Conservation (phyloP, 805 yeast genomes). For the Starmerella bombi region DNA sequence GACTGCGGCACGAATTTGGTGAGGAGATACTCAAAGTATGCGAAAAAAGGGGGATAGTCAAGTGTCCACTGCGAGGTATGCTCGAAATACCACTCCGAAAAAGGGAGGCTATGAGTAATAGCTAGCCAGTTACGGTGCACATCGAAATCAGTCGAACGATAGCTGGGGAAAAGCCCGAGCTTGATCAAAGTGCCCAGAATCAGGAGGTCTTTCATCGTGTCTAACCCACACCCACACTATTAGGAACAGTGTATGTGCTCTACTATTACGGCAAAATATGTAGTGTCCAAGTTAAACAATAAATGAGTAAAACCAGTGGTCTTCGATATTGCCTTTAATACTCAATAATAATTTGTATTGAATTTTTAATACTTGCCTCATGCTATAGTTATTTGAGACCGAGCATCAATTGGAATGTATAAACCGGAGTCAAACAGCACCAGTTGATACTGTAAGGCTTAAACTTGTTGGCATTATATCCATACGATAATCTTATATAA, state of each 20-base stretch:
- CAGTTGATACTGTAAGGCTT: no score
- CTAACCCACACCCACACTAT: neutral
- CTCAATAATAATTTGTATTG: no score
- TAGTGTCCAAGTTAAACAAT: no score
- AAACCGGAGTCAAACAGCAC: no score
- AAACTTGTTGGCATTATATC: no score
- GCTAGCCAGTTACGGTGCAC: constrained; percentile 98
- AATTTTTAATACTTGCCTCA: no score
- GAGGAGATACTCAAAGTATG: constrained; percentile 79
- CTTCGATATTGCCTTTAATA: no score
- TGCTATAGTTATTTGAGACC: no score
- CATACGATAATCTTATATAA: no score
- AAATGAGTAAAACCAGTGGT: no score
- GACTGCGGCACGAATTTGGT: constrained; percentile 53
- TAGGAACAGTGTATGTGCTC: neutral
- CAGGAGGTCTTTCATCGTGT: constrained; percentile 4
- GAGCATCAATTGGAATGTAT: no score
- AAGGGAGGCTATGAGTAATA: constrained; percentile 62
- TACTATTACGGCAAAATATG: no score
- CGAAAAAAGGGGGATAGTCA: constrained; percentile 96
- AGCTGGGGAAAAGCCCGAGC: constrained; percentile 56
- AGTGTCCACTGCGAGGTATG: constrained; percentile 79
- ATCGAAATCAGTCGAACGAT: constrained; percentile 91
- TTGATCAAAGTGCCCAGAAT: constrained; percentile 17
- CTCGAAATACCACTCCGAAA: constrained; percentile 73